These are phyloP conservation scores for Aspergillus panamensis DNA, from an alignment of 495 filamentous ascomycete genomes.

Conservation along the genomic window DNA sequence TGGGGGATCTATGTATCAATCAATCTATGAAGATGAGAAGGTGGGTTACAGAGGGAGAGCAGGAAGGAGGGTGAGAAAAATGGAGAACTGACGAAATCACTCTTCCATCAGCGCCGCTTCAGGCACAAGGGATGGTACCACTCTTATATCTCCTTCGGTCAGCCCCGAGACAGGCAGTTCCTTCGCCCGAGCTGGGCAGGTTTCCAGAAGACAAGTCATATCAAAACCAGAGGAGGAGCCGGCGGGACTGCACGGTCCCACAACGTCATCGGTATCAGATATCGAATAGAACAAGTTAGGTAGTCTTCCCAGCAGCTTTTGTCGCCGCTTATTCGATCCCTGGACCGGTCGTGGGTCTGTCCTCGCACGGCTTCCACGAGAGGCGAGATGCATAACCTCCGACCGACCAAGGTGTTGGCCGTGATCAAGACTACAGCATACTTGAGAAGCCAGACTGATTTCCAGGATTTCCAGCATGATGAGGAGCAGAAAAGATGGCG, in stretches of 20 bases:
- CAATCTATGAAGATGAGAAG: neutral
- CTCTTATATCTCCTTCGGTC: neutral
- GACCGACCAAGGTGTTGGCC: neutral
- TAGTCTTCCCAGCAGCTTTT: neutral
- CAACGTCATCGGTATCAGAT: slow-evolving; percentile 13
- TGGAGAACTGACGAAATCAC: neutral
- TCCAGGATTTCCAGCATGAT: too few species aligned
- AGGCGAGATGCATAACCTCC: neutral
- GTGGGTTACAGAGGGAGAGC: neutral
- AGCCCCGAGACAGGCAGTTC: neutral
- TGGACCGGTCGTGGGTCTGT: neutral
- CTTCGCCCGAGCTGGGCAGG: neutral
- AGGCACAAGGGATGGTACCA: neutral
- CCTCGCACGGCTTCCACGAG: neutral
- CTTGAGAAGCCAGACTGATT: too few species aligned
- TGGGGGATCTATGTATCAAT: neutral
- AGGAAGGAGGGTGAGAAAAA: neutral
- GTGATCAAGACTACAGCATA: too few species aligned
- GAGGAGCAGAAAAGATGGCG: too few species aligned
- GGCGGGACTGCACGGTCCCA: neutral
- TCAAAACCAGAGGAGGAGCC: neutral
- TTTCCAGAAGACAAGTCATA: neutral
- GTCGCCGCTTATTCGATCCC: neutral
- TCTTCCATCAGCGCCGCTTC: neutral
- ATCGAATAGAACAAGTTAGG: neutral